phyloP scores from a whole-genome alignment of 768 basidiomycete genomes.

The Cystobasidium onofrii region DNA sequence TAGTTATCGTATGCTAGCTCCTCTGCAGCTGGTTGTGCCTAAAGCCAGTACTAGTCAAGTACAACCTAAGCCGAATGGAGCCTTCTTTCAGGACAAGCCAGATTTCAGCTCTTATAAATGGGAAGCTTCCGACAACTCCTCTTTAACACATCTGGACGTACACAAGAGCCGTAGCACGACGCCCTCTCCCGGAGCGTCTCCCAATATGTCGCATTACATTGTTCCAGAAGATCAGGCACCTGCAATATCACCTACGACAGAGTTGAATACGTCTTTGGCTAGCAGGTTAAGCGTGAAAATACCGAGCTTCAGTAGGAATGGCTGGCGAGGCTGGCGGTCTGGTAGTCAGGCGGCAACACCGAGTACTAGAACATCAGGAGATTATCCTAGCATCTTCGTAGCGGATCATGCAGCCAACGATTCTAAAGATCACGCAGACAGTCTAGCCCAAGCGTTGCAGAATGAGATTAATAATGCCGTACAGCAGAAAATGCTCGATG shows the following conservation, averaged over 20 bases:
- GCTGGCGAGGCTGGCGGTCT: conserved; percentile 26
- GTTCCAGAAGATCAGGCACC: not conserved
- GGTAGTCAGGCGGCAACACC: conserved; percentile 9
- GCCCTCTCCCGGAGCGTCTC: not conserved
- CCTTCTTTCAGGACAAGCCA: not conserved
- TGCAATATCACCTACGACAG: not conserved
- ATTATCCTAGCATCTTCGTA: not conserved
- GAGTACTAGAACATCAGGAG: not conserved
- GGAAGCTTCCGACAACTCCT: not conserved
- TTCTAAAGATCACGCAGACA: not conserved
- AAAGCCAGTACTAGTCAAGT: not conserved
- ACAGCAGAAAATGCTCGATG: not conserved
- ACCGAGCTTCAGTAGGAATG: conserved; percentile 8
- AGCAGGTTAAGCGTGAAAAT: not conserved
- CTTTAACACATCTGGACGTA: not conserved
- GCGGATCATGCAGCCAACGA: not conserved
- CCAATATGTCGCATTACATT: not conserved
- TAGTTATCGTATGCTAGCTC: not conserved
- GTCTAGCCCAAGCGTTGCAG: not conserved
- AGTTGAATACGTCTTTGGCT: not conserved
- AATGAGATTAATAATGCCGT: not conserved
- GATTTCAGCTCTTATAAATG: conserved; percentile 4
- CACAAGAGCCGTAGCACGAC: not conserved
- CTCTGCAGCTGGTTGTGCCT: not conserved
- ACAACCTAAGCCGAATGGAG: not conserved